Conservation (phyloP, 2,329 filamentous ascomycete species). For the Trichoderma pleuroti region DNA sequence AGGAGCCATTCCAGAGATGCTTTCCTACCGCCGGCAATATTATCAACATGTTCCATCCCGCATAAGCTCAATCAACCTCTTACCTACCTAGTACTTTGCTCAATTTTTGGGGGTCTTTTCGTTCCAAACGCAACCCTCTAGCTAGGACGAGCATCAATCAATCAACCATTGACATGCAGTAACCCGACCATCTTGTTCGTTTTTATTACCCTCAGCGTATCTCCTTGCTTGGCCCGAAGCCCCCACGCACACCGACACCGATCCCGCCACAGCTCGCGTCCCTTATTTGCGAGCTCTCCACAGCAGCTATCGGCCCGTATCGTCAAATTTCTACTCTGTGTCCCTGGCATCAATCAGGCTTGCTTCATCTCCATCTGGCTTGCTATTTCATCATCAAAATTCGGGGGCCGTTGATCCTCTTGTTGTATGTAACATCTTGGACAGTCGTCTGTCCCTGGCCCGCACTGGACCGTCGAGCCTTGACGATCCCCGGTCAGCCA, state of each 20-base stretch:
- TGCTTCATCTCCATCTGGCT: background rate
- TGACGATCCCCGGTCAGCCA: background rate
- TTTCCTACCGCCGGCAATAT: background rate
- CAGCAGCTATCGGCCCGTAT: constrained; percentile 5
- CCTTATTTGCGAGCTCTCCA: constrained; percentile 2
- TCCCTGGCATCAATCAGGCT: background rate
- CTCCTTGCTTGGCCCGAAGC: background rate
- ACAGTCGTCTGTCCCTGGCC: background rate
- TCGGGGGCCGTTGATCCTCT: background rate
- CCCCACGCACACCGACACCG: constrained; percentile 1
- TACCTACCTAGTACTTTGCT: too few relatives aligned
- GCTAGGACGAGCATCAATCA: background rate
- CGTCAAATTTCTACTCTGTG: background rate
- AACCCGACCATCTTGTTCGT: background rate
- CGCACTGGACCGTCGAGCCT: background rate
- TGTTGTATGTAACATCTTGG: too few relatives aligned
- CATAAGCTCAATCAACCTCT: background rate
- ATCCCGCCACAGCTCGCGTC: background rate
- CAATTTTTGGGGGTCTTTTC: too few relatives aligned
- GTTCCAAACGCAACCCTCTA: too few relatives aligned
- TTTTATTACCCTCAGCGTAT: background rate
- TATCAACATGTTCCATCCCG: background rate
- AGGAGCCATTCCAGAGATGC: background rate
- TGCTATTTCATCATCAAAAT: background rate
- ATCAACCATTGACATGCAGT: background rate